phyloP scores from a whole-genome alignment of 2,329 filamentous ascomycete genomes.

The Penicillium corylophilum region DNA sequence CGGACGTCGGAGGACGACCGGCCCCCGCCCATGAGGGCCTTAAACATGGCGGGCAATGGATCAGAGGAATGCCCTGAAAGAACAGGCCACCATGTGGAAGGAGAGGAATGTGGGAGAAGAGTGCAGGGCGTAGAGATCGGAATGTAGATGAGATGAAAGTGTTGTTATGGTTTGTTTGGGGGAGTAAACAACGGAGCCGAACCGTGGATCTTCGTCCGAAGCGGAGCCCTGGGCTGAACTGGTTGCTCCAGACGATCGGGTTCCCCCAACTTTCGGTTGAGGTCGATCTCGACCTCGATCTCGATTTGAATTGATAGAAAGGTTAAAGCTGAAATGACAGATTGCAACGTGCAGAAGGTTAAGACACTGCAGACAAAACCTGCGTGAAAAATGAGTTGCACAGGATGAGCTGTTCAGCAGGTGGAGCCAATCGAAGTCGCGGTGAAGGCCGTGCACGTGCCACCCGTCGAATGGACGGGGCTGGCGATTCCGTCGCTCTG shows the following conservation, averaged over 20 bases:
- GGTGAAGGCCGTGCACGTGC: conserved; percentile 26
- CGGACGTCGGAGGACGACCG: conserved; percentile 35
- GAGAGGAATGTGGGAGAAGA: conserved; percentile 13
- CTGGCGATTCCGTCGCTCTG: conserved; percentile 7
- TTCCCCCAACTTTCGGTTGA: not conserved
- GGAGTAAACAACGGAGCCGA: conserved; percentile 36
- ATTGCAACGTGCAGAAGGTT: not conserved
- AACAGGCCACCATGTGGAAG: conserved; percentile 31
- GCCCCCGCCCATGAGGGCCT: conserved; percentile 39
- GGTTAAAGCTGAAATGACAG: not conserved
- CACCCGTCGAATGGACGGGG: conserved; percentile 10
- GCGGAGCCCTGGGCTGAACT: conserved; percentile 11
- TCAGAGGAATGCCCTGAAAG: conserved; percentile 23
- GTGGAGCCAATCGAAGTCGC: conserved; percentile 30
- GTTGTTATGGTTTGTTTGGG: conserved; percentile 30
- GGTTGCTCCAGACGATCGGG: conserved; percentile 32
- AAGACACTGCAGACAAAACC: conserved; percentile 1
- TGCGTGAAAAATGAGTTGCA: conserved; percentile 7
- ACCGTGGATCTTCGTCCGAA: conserved; percentile 31
- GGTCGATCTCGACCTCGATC: not conserved
- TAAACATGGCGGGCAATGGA: conserved; percentile 40
- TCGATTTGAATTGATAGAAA: not conserved
- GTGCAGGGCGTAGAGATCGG: not conserved
- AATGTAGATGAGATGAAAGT: conserved; percentile 5
- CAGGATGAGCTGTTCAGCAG: conserved; percentile 17